Evolutionary conservation across 2,329 filamentous ascomycete genomes (phyloP).

Genomic region (Ophiosphaerella herpotricha): DNA sequence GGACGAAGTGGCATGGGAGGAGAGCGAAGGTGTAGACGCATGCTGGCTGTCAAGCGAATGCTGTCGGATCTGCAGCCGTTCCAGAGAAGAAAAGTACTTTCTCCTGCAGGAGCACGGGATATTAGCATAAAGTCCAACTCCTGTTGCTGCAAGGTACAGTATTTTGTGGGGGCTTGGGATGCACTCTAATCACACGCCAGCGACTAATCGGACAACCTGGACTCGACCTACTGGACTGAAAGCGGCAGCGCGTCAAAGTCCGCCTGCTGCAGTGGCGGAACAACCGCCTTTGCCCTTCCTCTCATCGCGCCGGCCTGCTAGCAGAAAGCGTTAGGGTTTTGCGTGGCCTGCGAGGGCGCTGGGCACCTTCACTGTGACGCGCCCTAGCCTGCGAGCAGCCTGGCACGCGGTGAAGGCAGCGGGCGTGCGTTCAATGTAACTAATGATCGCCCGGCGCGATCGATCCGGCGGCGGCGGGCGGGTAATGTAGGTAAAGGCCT

Average conservation of each 20-base stretch:
- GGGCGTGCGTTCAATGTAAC: constrained; percentile 13
- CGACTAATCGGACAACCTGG: constrained; percentile 17
- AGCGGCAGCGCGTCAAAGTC: constrained; percentile 50
- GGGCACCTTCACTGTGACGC: neutral
- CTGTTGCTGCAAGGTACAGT: constrained; percentile 36
- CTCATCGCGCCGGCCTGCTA: constrained; percentile 29
- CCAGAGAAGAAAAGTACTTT: constrained; percentile 75
- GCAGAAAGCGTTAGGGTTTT: constrained; percentile 5
- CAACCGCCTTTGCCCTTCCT: constrained; percentile 26
- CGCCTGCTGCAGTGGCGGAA: constrained; percentile 39
- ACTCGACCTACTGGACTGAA: constrained; percentile 49
- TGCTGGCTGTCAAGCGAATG: constrained; percentile 36
- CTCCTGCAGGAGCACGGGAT: constrained; percentile 43
- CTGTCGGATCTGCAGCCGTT: constrained; percentile 70
- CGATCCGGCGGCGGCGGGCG: constrained; percentile 7
- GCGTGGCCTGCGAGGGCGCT: neutral
- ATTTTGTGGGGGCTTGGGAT: constrained; percentile 24
- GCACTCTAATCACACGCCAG: constrained; percentile 23
- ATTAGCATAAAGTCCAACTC: constrained; percentile 20
- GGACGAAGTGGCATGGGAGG: constrained; percentile 29
- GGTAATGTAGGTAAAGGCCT: neutral
- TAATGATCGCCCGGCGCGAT: constrained; percentile 14
- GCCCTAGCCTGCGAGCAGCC: neutral
- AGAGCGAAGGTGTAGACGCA: constrained; percentile 29
- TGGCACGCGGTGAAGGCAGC: too few species aligned